Evolutionary conservation across 192 early-diverging fungal species (phyloP).

Genomic region (Backusella liffmaniae): DNA sequence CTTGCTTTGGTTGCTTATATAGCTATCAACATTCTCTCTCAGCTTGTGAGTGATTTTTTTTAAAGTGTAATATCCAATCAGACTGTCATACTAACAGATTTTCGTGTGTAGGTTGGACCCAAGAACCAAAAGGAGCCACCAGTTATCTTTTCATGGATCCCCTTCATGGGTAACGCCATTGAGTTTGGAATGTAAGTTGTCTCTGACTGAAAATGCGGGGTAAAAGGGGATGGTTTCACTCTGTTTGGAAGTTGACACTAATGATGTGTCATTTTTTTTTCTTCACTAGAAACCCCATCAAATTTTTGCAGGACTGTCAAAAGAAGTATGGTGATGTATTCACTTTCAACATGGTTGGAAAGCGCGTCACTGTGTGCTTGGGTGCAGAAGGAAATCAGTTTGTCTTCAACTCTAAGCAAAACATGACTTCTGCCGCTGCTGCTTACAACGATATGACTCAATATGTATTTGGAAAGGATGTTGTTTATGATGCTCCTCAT

Average conservation of each 20-base stretch:
- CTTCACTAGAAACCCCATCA: slow-evolving; percentile 68
- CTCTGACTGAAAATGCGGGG: not conserved
- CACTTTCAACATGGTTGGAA: slow-evolving; percentile 92
- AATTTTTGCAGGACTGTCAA: slow-evolving; percentile 82
- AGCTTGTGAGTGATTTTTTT: slow-evolving; percentile 16
- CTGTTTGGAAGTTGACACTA: not conserved
- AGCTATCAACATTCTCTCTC: slow-evolving; percentile 31
- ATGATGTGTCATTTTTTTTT: not conserved
- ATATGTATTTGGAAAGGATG: slow-evolving; percentile 91
- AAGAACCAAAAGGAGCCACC: slow-evolving; percentile 61
- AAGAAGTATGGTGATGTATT: slow-evolving; percentile 87
- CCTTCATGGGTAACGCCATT: slow-evolving; percentile 86
- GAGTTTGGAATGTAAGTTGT: slow-evolving; percentile 73
- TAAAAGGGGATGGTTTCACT: not conserved
- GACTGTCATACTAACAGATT: not conserved
- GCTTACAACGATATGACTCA: slow-evolving; percentile 92
- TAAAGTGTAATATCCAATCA: not conserved
- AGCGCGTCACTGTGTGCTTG: slow-evolving; percentile 84
- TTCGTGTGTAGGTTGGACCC: slow-evolving; percentile 13
- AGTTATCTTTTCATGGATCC: slow-evolving; percentile 73
- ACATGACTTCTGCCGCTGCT: slow-evolving; percentile 85
- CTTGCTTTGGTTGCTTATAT: slow-evolving; percentile 11
- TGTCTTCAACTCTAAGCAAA: slow-evolving; percentile 90
- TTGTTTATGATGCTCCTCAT: slow-evolving; percentile 96
- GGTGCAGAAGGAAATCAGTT: slow-evolving; percentile 95